These are phyloP conservation scores for Nakataea oryzae DNA, from an alignment of 2,329 filamentous ascomycete species.

Conservation along the genomic window DNA sequence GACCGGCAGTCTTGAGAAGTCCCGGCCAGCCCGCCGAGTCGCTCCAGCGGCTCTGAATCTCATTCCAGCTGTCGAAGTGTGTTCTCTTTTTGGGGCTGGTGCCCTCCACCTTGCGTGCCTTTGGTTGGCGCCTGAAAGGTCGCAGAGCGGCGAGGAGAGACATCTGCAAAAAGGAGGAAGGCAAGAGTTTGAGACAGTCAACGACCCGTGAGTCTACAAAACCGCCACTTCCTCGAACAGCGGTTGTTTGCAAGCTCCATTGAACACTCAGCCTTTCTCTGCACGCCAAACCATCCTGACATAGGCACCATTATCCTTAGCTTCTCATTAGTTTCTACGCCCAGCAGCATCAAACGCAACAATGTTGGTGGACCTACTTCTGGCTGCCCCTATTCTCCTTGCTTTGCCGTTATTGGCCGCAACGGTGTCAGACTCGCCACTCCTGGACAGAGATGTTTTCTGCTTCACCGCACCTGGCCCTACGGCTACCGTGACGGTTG, in stretches of 20 bases:
- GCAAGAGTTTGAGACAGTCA: background rate
- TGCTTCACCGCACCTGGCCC: background rate
- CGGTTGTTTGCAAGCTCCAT: background rate
- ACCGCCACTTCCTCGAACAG: background rate
- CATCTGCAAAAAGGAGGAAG: background rate
- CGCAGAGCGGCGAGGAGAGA: background rate
- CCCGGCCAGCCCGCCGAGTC: background rate
- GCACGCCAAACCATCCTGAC: background rate
- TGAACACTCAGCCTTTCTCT: background rate
- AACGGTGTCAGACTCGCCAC: background rate
- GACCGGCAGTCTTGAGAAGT: background rate
- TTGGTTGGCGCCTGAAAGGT: background rate
- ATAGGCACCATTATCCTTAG: background rate
- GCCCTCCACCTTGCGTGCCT: background rate
- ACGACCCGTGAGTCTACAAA: background rate
- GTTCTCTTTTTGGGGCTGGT: background rate
- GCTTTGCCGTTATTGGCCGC: background rate
- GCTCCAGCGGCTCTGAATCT: background rate
- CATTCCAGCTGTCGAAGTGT: background rate
- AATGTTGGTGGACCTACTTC: background rate
- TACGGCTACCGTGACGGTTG: background rate
- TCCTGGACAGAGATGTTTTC: slow-evolving; percentile 26
- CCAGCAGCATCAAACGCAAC: background rate
- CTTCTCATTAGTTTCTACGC: background rate
- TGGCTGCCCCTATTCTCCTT: background rate